A percentile compares a stretch with the other conserved stretches of the same genome.
phyloP scores from a whole-genome alignment of 2,329 filamentous ascomycete species.

The Scedosporium apiospermum region DNA sequence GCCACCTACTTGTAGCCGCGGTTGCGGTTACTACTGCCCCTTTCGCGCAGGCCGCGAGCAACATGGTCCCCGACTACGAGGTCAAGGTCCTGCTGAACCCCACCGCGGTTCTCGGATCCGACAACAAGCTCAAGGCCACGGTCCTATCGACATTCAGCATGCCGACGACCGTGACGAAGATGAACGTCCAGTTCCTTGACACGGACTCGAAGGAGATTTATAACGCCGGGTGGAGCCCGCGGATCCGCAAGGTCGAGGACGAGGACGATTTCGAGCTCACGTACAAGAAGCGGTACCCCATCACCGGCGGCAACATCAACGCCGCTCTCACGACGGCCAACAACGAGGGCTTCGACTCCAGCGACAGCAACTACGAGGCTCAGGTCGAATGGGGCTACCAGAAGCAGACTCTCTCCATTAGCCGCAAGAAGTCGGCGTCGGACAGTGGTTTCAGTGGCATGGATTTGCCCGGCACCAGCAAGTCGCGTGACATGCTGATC shows the following conservation, averaged over 20 bases:
- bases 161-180: conserved; percentile 20
- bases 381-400: conserved; percentile 26
- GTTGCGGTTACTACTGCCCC: too few species aligned
- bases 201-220: conserved; percentile 21
- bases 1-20: too few species aligned
- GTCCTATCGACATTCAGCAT: conserved; percentile 21
- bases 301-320: conserved; percentile 18
- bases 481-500: conserved; percentile 15
- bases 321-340: conserved; percentile 19
- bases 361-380: conserved; percentile 19
- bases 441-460: conserved; percentile 16
- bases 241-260: conserved; percentile 25
- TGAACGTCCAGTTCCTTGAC: conserved; percentile 28
- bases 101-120: conserved; percentile 18
- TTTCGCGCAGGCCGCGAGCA: background rate
- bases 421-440: conserved; percentile 17
- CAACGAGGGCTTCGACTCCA: conserved; percentile 22
- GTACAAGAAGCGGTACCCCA: conserved; percentile 27
- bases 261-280: conserved; percentile 24
- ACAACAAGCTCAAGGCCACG: conserved; percentile 18
- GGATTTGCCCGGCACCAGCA: conserved; percentile 14
- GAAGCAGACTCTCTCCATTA: conserved; percentile 27
- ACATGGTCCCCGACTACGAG: conserved; percentile 20
- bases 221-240: conserved; percentile 23
- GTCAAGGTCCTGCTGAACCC: conserved; percentile 23